phyloP scores from a whole-genome alignment of 306 rosid species.

The Psophocarpus tetragonolobus region DNA sequence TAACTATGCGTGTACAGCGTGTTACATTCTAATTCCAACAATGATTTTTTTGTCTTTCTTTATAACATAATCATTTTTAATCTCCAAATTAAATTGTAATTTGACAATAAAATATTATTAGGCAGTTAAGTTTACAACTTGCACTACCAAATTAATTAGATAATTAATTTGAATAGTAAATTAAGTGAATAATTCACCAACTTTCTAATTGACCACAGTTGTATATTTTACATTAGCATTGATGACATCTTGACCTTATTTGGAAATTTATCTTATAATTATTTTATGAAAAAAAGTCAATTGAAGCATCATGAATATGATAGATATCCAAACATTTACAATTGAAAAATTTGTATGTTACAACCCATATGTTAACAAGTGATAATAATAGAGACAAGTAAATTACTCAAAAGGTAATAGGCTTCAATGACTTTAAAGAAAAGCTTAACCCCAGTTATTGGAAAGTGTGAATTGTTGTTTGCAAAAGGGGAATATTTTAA shows the following conservation, averaged over 20 bases:
- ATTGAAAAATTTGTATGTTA: not conserved
- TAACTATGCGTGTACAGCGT: not conserved
- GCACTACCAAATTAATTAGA: not conserved
- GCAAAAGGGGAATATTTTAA: conserved; percentile 10
- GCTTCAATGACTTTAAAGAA: not conserved
- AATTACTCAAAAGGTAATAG: not conserved
- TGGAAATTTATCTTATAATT: not conserved
- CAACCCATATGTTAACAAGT: not conserved
- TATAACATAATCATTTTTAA: not conserved
- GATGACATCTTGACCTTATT: not conserved
- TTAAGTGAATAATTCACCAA: not conserved
- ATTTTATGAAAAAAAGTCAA: not conserved
- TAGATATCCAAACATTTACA: not conserved
- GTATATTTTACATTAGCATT: not conserved
- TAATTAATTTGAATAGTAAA: not conserved
- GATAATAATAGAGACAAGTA: not conserved
- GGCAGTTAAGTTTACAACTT: not conserved
- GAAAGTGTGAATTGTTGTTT: not conserved
- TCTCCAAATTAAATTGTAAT: not conserved
- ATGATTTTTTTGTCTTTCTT: not conserved
- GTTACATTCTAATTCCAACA: not conserved
- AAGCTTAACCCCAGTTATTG: not conserved
- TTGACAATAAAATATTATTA: not conserved
- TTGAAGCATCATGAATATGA: not conserved
- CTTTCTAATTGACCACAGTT: not conserved